Conservation (phyloP, 2,329 filamentous ascomycete species). For the Pleoardoris graminearum region DNA sequence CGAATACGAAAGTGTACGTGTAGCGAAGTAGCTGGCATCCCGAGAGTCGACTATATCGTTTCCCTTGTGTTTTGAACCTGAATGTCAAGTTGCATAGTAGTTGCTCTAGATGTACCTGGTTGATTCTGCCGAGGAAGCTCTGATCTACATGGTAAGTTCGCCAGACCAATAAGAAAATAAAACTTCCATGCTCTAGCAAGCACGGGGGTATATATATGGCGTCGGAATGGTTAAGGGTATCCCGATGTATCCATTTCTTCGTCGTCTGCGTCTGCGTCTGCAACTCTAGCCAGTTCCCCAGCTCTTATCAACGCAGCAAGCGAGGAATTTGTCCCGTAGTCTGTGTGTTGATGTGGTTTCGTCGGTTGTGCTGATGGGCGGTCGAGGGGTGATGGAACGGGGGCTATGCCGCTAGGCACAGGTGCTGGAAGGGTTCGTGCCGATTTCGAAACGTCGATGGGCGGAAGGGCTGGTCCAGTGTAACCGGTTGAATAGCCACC, state of each 20-base stretch:
- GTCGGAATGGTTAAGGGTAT: conserved; percentile 22
- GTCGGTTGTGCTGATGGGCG: conserved; percentile 23
- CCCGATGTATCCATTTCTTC: conserved; percentile 27
- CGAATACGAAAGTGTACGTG: too few relatives aligned
- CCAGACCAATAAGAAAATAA: not conserved
- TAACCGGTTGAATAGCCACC: conserved; percentile 23
- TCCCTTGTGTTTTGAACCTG: too few relatives aligned
- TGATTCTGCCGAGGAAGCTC: not conserved
- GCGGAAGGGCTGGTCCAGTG: conserved; percentile 20
- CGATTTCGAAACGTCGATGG: conserved; percentile 37
- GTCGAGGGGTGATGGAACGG: conserved; percentile 37
- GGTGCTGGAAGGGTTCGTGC: conserved; percentile 45
- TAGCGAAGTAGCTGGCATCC: too few relatives aligned
- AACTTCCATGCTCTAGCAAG: not conserved
- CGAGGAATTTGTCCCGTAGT: conserved; percentile 39
- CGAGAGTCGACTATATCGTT: too few relatives aligned
- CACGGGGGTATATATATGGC: not conserved
- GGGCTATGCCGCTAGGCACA: conserved; percentile 32
- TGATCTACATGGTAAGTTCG: not conserved
- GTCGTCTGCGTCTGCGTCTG: conserved; percentile 24
- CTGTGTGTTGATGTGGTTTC: conserved; percentile 27
- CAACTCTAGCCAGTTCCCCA: conserved; percentile 43
- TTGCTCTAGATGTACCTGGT: too few relatives aligned
- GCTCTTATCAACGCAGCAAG: conserved; percentile 45
- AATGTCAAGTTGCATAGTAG: too few relatives aligned